Percentiles rank a stretch among this genome's conserved stretches.
phyloP scores from a whole-genome alignment of 768 basidiomycete species.

The Xerocomellus intermedius region DNA sequence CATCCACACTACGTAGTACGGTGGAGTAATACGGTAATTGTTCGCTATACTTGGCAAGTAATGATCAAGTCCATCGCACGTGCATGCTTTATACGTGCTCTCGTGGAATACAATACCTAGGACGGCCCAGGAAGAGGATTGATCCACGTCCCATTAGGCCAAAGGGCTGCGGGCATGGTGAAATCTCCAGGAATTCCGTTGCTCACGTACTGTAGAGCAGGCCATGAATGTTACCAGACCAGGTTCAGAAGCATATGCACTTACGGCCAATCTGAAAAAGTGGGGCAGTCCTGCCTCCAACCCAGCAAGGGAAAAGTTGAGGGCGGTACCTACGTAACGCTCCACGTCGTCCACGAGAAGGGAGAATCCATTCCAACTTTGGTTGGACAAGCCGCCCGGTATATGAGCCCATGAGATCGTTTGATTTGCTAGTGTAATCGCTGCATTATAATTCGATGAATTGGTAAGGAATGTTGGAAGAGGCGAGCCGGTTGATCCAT shows the following conservation, averaged over 20 bases:
- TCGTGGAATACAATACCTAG: background rate
- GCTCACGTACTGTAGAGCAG: conserved; percentile 44
- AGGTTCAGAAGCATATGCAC: conserved; percentile 22
- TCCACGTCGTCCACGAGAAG: conserved; percentile 87
- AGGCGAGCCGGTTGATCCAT: conserved; percentile 66
- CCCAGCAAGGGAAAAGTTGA: conserved; percentile 69
- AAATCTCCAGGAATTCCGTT: conserved; percentile 63
- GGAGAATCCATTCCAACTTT: conserved; percentile 72
- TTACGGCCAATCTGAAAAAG: conserved; percentile 78
- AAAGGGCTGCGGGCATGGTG: conserved; percentile 72
- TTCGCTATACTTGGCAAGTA: background rate
- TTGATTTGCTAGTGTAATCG: conserved; percentile 53
- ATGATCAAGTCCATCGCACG: background rate
- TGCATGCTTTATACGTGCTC: background rate
- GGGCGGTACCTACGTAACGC: conserved; percentile 63
- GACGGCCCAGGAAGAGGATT: conserved; percentile 72
- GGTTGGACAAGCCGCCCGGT: conserved; percentile 28
- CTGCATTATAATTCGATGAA: conserved; percentile 61
- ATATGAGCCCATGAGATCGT: conserved; percentile 55
- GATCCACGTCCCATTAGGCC: conserved; percentile 81
- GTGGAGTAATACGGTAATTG: background rate
- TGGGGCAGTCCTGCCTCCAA: conserved; percentile 62
- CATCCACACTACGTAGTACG: background rate
- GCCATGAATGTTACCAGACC: conserved; percentile 1
- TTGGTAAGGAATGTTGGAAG: conserved; percentile 75